A percentile compares a stretch with the other conserved stretches of the same genome.
These are phyloP conservation scores for Chlamydomonas sp. DNA, from an alignment of 139 green algal species.

Conservation along the genomic window DNA sequence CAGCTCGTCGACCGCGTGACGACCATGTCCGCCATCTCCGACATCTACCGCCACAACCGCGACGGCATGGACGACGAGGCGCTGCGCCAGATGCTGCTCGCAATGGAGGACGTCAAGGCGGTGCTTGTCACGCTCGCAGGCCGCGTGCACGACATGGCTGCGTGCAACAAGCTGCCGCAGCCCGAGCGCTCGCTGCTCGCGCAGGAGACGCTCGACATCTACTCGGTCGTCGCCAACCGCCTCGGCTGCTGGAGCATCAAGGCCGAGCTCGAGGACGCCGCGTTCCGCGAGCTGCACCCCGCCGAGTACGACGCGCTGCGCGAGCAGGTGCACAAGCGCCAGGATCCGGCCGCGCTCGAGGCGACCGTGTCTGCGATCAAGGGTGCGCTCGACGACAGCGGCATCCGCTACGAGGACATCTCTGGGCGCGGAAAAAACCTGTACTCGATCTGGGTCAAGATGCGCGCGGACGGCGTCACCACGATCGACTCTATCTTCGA, in stretches of 20 bases:
- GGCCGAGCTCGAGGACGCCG: slow-evolving; percentile 84
- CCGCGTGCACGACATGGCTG: slow-evolving; percentile 66
- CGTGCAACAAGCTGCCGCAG: slow-evolving; percentile 19
- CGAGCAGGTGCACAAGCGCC: slow-evolving; percentile 15
- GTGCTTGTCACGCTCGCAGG: slow-evolving; percentile 83
- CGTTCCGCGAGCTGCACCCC: slow-evolving; percentile 63
- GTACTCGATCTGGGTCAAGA: slow-evolving; percentile 82
- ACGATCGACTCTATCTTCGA: slow-evolving; percentile 51
- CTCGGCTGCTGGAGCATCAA: slow-evolving; percentile 55
- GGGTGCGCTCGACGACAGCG: slow-evolving; percentile 18
- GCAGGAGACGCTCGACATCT: slow-evolving; percentile 74
- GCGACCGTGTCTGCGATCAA: slow-evolving; percentile 34
- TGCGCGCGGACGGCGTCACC: slow-evolving; percentile 36
- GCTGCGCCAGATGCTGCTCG: slow-evolving; percentile 31
- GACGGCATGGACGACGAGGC: slow-evolving; percentile 32
- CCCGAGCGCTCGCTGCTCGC: slow-evolving; percentile 30
- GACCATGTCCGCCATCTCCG: slow-evolving; percentile 34
- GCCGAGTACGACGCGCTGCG: slow-evolving; percentile 35
- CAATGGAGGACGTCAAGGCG: slow-evolving; percentile 40
- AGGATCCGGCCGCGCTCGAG: slow-evolving; percentile 31
- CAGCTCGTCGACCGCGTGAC: slow-evolving; percentile 41
- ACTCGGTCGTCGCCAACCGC: slow-evolving; percentile 78
- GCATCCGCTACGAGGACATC: slow-evolving; percentile 64
- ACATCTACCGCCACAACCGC: slow-evolving; percentile 34
- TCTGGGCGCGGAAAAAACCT: slow-evolving; percentile 85